Conservation (phyloP, 1,139 yeast genomes). For the Arxiozyma heterogenica region DNA sequence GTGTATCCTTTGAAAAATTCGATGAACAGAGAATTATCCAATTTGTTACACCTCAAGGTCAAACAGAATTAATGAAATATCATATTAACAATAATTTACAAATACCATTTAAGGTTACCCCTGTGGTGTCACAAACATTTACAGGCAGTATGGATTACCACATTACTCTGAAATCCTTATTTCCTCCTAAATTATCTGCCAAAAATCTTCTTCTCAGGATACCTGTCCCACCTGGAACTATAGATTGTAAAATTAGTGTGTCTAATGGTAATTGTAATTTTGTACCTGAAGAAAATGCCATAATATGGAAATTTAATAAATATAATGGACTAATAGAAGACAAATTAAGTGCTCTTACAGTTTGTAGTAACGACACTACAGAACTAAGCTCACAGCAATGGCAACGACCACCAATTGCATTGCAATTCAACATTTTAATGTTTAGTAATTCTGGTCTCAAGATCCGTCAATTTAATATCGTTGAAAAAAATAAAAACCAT, state of each 20-base stretch:
- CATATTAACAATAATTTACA: conserved; percentile 49
- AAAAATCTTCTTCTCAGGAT: conserved; percentile 54
- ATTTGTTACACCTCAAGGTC: conserved; percentile 88
- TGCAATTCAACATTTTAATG: conserved; percentile 65
- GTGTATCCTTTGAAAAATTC: conserved; percentile 65
- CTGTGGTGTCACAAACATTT: conserved; percentile 42
- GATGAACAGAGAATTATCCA: conserved; percentile 58
- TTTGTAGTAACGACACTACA: conserved; percentile 20
- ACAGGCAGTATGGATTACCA: conserved; percentile 46
- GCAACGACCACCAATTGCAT: conserved; percentile 70
- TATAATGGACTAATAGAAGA: conserved; percentile 61
- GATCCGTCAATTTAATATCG: conserved; percentile 63
- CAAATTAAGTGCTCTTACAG: conserved; percentile 29
- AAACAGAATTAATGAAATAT: conserved; percentile 80
- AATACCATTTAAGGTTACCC: conserved; percentile 65
- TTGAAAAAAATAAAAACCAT: conserved; percentile 49
- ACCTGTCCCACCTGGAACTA: conserved; percentile 61
- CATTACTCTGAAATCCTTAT: conserved; percentile 53
- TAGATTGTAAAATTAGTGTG: conserved; percentile 41
- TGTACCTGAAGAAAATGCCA: conserved; percentile 53
- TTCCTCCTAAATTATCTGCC: conserved; percentile 54
- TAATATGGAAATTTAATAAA: conserved; percentile 65
- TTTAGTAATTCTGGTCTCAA: conserved; percentile 70
- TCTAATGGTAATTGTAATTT: conserved; percentile 64
- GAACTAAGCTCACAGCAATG: conserved; percentile 34